phyloP scores from a whole-genome alignment of 2,329 filamentous ascomycete species.

The Ramularia endophylla region DNA sequence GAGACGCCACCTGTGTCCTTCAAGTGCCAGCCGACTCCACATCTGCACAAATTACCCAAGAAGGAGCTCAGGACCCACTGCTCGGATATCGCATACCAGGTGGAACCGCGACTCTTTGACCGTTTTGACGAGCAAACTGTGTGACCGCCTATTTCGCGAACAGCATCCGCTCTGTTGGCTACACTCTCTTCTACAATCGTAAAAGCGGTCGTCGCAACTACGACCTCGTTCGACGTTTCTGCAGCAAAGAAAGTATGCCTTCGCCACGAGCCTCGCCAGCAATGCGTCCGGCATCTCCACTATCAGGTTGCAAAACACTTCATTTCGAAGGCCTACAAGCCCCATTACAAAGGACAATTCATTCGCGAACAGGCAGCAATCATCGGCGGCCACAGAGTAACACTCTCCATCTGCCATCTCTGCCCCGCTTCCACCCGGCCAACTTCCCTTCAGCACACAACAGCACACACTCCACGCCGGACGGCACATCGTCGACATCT shows the following conservation, averaged over 20 bases:
- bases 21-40: too few relatives aligned
- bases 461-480: conserved; percentile 34
- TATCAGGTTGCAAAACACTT: conserved; percentile 26
- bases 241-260: conserved; percentile 25
- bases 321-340: conserved; percentile 28
- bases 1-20: too few relatives aligned
- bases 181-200: too few relatives aligned
- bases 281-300: conserved; percentile 29
- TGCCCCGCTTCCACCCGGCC: conserved; percentile 49
- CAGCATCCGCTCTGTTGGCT: too few relatives aligned
- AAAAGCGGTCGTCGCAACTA: too few relatives aligned
- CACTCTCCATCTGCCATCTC: conserved; percentile 41
- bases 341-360: conserved; percentile 25
- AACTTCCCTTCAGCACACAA: conserved; percentile 39
- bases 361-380: conserved; percentile 25
- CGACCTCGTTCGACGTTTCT: too few relatives aligned
- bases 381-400: conserved; percentile 31
- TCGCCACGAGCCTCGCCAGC: conserved; percentile 30
- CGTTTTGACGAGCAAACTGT: too few relatives aligned
- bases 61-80: too few relatives aligned
- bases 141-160: too few relatives aligned
- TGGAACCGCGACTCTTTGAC: too few relatives aligned
- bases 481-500: conserved; percentile 29
- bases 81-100: too few relatives aligned
- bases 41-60: too few relatives aligned